phyloP scores from a whole-genome alignment of 202 grass and related monocot genomes.

The Carex sylvatica region DNA sequence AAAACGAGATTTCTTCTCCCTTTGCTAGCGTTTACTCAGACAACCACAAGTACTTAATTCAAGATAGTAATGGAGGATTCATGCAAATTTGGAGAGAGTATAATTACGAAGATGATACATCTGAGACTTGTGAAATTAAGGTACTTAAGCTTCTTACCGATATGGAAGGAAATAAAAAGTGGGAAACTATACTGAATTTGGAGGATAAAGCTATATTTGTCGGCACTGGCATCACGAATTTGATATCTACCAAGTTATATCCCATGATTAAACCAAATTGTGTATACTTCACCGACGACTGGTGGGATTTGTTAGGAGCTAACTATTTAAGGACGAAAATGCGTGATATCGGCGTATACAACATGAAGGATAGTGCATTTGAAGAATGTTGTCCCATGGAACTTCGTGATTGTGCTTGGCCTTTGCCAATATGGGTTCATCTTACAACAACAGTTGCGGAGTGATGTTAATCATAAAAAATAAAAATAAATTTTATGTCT shows the following conservation, averaged over 20 bases:
- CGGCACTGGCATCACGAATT: not conserved
- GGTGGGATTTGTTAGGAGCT: not conserved
- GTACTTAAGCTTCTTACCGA: not conserved
- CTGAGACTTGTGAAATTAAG: not conserved
- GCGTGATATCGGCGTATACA: not conserved
- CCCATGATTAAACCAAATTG: not conserved
- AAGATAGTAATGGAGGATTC: not conserved
- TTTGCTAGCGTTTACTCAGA: not conserved
- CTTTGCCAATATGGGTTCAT: not conserved
- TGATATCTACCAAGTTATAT: not conserved
- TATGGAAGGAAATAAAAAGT: not conserved
- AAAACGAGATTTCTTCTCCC: not conserved
- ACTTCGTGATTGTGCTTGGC: not conserved
- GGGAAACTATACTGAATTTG: not conserved
- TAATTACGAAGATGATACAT: not conserved
- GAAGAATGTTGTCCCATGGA: not conserved
- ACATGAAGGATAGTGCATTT: not conserved
- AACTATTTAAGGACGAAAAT: not conserved
- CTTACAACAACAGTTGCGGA: not conserved
- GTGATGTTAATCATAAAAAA: not conserved
- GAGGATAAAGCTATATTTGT: not conserved
- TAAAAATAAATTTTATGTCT: not conserved
- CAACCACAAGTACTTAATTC: not conserved
- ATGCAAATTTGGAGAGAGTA: not conserved
- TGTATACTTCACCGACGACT: not conserved